Evolutionary conservation across 257 asterid genomes (phyloP).

Genomic region (Salvia rosmarinus): DNA sequence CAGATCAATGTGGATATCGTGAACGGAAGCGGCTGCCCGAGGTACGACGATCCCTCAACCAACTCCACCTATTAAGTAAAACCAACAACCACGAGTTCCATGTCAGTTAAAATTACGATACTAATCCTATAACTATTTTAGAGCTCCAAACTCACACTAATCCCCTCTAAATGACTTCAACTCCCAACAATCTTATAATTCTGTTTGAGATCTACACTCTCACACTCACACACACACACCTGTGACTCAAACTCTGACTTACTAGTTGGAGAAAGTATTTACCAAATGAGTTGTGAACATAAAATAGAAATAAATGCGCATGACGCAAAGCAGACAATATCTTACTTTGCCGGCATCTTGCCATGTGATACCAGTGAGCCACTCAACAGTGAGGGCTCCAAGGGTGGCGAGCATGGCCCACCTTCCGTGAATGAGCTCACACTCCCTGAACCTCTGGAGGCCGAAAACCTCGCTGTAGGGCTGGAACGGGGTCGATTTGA

Average conservation of each 20-base stretch:
- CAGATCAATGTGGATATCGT: constrained; percentile 80
- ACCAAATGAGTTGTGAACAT: too few species aligned
- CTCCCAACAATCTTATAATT: too few species aligned
- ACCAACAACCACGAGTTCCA: too few species aligned
- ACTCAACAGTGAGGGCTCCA: constrained; percentile 86
- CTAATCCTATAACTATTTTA: neutral
- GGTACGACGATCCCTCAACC: constrained; percentile 86
- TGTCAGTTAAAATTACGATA: neutral
- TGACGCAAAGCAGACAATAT: neutral
- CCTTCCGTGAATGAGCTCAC: constrained; percentile 96
- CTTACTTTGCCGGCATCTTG: constrained; percentile 96
- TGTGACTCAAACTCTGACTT: too few species aligned
- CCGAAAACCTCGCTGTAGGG: constrained; percentile 90
- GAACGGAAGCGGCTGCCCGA: constrained; percentile 96
- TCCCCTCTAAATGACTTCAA: too few species aligned
- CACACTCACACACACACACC: too few species aligned
- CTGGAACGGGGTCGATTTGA: constrained; percentile 86
- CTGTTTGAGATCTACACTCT: too few species aligned
- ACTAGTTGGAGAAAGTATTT: too few species aligned
- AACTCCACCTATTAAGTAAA: constrained; percentile 62
- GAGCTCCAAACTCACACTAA: neutral
- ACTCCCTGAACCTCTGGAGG: constrained; percentile 86
- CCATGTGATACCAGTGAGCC: constrained; percentile 98
- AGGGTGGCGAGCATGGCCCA: constrained; percentile 99
- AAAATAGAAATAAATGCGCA: neutral